phyloP scores from a whole-genome alignment of 1,139 yeast genomes.

The Debaryomyces sp. region DNA sequence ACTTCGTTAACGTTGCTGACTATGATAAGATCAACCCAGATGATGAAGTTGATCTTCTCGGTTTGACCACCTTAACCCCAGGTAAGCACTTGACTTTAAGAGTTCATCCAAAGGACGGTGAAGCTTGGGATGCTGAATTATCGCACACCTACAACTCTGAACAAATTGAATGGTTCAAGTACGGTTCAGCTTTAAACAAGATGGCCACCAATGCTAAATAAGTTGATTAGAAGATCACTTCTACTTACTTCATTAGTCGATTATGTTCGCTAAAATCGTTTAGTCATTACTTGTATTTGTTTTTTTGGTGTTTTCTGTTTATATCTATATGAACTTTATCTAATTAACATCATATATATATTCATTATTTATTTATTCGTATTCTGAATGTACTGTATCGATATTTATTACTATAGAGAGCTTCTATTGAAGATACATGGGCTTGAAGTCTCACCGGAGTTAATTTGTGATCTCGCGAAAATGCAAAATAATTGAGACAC shows the following conservation, averaged over 20 bases:
- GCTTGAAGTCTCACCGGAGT: background rate
- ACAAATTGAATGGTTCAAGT: constrained; percentile 99
- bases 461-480: background rate
- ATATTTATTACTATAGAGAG: background rate
- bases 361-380: constrained; percentile 6
- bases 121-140: constrained; percentile 83
- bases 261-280: background rate
- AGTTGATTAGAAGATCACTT: constrained; percentile 1
- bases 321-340: constrained; percentile 2
- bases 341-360: constrained; percentile 4
- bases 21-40: constrained; percentile 92
- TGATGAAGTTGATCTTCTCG: constrained; percentile 87
- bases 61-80: constrained; percentile 86
- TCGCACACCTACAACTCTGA: constrained; percentile 94
- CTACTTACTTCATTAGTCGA: constrained; percentile 4
- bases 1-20: constrained; percentile 84
- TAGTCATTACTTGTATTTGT: constrained; percentile 2
- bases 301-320: constrained; percentile 6
- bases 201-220: constrained; percentile 61
- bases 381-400: constrained; percentile 1
- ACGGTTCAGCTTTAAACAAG: constrained; percentile 98
- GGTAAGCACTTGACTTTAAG: constrained; percentile 87
- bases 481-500: background rate
- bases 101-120: constrained; percentile 88
- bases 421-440: background rate